phyloP scores from a whole-genome alignment of 1,139 yeast species.

The Candida neerlandica region DNA sequence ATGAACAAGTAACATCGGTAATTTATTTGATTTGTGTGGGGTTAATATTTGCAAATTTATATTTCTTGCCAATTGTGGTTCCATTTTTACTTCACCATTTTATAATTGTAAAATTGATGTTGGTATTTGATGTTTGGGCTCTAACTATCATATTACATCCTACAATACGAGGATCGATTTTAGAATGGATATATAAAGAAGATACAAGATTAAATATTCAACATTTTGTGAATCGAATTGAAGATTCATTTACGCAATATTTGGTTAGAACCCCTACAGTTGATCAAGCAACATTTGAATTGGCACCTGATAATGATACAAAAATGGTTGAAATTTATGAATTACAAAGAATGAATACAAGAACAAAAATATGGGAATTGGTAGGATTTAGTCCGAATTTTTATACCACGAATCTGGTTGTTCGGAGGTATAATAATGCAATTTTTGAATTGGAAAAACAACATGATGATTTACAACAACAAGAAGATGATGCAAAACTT shows the following conservation, averaged over 20 bases:
- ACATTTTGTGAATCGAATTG: constrained; percentile 49
- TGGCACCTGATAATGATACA: constrained; percentile 8
- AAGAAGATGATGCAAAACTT: constrained; percentile 5
- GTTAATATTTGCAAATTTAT: constrained; percentile 30
- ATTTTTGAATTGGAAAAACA: constrained; percentile 12
- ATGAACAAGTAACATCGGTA: constrained; percentile 63
- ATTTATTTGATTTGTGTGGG: constrained; percentile 41
- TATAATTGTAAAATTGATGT: constrained; percentile 33
- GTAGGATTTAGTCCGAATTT: constrained; percentile 59
- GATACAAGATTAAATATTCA: constrained; percentile 58
- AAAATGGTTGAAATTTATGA: constrained; percentile 64
- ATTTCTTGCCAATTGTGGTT: constrained; percentile 34
- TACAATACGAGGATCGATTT: constrained; percentile 41
- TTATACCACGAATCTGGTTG: constrained; percentile 46
- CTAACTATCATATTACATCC: constrained; percentile 58
- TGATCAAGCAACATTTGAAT: constrained; percentile 9
- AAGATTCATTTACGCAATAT: constrained; percentile 25
- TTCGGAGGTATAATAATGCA: constrained; percentile 21
- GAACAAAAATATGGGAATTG: constrained; percentile 58
- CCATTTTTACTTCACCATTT: constrained; percentile 27
- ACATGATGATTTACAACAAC: constrained; percentile 18
- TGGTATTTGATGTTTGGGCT: constrained; percentile 54
- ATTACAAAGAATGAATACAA: constrained; percentile 57
- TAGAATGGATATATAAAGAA: constrained; percentile 55
- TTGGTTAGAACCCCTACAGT: constrained; percentile 2